Conservation (phyloP, 2,329 filamentous ascomycete species). For the Cryphonectria parasitica region DNA sequence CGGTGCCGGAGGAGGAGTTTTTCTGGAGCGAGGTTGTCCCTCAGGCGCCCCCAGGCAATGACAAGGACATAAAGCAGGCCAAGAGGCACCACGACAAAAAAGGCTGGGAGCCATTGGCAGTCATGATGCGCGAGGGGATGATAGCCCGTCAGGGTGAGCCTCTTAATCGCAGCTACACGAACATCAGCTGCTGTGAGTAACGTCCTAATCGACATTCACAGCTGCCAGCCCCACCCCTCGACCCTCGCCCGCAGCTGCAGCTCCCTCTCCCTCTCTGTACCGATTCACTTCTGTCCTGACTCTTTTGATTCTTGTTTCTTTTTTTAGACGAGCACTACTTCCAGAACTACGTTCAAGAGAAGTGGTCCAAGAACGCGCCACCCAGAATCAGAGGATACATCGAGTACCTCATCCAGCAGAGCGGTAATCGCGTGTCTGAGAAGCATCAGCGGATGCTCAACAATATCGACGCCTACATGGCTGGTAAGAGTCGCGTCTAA, state of each 20-base stretch:
- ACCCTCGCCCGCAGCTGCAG: background rate
- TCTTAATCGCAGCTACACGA: slow-evolving; percentile 36
- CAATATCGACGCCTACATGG: background rate
- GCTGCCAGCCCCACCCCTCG: background rate
- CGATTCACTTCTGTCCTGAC: background rate
- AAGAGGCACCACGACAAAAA: slow-evolving; percentile 32
- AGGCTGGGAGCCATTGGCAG: background rate
- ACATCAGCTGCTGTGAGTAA: slow-evolving; percentile 37
- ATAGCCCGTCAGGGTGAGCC: background rate
- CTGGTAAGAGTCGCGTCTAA: background rate
- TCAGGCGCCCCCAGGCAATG: slow-evolving; percentile 35
- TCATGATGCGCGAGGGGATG: background rate
- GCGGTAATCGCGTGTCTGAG: background rate
- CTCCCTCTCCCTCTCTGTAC: background rate
- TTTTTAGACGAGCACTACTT: slow-evolving; percentile 40
- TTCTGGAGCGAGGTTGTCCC: slow-evolving; percentile 49
- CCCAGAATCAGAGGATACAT: background rate
- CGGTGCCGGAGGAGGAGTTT: slow-evolving; percentile 49
- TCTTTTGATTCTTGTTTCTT: background rate
- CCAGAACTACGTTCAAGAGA: slow-evolving; percentile 34
- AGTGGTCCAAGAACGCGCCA: slow-evolving; percentile 23
- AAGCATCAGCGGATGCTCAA: background rate
- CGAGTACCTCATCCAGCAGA: background rate
- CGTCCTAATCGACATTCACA: background rate
- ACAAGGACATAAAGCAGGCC: slow-evolving; percentile 25